Evolutionary conservation across 2,329 filamentous ascomycete genomes (phyloP).

Genomic region (Lachnellula suecica): DNA sequence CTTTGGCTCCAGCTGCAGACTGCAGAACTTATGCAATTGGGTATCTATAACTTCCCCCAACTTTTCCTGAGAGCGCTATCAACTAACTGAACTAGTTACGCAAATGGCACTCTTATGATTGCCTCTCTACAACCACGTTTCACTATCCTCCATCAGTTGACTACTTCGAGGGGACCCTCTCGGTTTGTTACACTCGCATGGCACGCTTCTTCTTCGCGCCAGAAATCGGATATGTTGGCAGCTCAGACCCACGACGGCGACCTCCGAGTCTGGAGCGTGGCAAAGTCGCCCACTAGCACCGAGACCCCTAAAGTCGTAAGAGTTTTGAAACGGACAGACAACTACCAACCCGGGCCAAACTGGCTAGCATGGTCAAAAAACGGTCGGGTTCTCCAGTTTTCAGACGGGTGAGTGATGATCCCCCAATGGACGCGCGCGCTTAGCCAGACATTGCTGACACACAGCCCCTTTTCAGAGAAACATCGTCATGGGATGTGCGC

Average conservation of each 20-base stretch:
- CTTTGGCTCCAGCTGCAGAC: constrained; percentile 83
- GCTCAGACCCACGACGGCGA: constrained; percentile 91
- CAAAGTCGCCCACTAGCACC: constrained; percentile 70
- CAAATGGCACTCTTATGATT: constrained; percentile 91
- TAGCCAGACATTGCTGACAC: constrained; percentile 39
- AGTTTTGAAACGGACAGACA: constrained; percentile 78
- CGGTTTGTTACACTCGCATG: constrained; percentile 85
- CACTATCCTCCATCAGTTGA: constrained; percentile 89
- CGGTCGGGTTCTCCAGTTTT: constrained; percentile 89
- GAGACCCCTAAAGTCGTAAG: constrained; percentile 87
- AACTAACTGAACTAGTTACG: constrained; percentile 60
- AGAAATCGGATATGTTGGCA: constrained; percentile 97
- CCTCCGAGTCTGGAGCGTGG: constrained; percentile 92
- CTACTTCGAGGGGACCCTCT: constrained; percentile 79
- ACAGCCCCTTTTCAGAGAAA: constrained; percentile 60
- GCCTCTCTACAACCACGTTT: constrained; percentile 88
- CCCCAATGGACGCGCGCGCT: constrained; percentile 46
- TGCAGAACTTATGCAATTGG: constrained; percentile 96
- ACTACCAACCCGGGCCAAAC: constrained; percentile 72
- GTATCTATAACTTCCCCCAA: constrained; percentile 45
- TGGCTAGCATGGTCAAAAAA: constrained; percentile 99
- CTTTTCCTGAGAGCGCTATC: constrained; percentile 3
- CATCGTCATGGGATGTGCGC: constrained; percentile 92
- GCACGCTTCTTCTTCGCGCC: constrained; percentile 94
- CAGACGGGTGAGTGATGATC: constrained; percentile 66